Percentiles rank a stretch among this genome's conserved stretches.
Evolutionary conservation across 148 eudicot genomes (phyloP).

Genomic region (Camellia sinensis): DNA sequence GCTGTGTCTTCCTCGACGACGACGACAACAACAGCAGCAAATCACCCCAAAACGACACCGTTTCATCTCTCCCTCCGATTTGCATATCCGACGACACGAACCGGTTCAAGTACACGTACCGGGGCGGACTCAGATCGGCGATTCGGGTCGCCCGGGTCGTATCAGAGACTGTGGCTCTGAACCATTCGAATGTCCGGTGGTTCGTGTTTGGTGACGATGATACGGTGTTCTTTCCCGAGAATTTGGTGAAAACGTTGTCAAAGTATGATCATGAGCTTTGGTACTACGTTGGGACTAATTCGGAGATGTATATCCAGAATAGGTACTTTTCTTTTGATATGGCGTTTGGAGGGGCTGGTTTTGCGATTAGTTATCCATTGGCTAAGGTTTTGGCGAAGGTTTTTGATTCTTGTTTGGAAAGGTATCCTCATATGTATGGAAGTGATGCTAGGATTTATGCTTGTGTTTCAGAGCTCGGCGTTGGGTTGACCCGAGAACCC

Average conservation of each 20-base stretch:
- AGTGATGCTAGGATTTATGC: conserved; percentile 66
- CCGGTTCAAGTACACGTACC: conserved; percentile 48
- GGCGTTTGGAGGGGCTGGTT: conserved; percentile 89
- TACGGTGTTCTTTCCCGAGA: conserved; percentile 67
- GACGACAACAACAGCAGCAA: too few relatives aligned
- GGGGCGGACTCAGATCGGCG: conserved; percentile 50
- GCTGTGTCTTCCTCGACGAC: conserved; percentile 60
- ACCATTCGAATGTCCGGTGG: conserved; percentile 59
- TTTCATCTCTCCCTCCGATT: conserved; percentile 37
- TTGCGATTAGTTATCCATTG: conserved; percentile 74
- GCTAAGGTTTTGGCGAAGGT: conserved; percentile 61
- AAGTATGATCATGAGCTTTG: conserved; percentile 67
- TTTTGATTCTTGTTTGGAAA: conserved; percentile 67
- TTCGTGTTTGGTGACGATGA: conserved; percentile 84
- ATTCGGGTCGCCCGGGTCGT: conserved; percentile 66
- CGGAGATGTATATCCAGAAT: conserved; percentile 59
- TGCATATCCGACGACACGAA: conserved; percentile 55
- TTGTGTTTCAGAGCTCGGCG: conserved; percentile 79
- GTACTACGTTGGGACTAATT: conserved; percentile 68
- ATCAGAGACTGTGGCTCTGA: conserved; percentile 53
- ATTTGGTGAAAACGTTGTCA: conserved; percentile 55
- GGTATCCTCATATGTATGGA: conserved; percentile 73
- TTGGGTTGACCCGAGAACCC: conserved; percentile 57
- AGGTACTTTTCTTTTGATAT: conserved; percentile 44
- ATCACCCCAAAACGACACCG: background rate